Evolutionary conservation across 495 filamentous ascomycete genomes (phyloP).

Genomic region (Cryomyces minteri): DNA sequence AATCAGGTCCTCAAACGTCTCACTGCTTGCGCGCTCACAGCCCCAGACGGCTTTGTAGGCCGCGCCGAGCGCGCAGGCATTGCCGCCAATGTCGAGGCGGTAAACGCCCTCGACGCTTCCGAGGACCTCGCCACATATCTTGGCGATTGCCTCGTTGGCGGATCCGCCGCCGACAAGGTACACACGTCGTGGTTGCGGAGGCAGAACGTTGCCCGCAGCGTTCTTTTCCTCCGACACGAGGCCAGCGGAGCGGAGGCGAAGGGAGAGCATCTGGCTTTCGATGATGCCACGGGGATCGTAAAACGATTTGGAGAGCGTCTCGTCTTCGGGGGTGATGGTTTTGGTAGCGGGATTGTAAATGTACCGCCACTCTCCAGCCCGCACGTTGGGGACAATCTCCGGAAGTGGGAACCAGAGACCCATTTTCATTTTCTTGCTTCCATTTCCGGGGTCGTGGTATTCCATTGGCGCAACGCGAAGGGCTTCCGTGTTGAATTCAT

Average conservation of each 20-base stretch:
- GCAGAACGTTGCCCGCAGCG: constrained; percentile 28
- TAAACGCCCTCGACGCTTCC: constrained; percentile 82
- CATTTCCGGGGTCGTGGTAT: constrained; percentile 4
- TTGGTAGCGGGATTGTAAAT: constrained; percentile 31
- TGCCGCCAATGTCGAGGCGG: constrained; percentile 83
- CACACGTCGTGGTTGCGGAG: constrained; percentile 70
- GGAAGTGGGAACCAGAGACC: constrained; percentile 87
- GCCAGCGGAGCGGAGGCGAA: constrained; percentile 62
- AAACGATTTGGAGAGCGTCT: constrained; percentile 24
- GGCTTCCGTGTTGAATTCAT: constrained; percentile 34
- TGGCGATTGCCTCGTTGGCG: constrained; percentile 70
- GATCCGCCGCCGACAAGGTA: constrained; percentile 90
- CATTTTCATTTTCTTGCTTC: constrained; percentile 46
- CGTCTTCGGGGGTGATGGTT: constrained; percentile 18
- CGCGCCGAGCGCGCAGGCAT: constrained; percentile 84
- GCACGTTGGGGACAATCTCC: constrained; percentile 87
- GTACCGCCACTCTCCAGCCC: constrained; percentile 69
- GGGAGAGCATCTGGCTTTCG: constrained; percentile 83
- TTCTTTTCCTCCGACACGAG: constrained; percentile 38
- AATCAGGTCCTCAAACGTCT: constrained; percentile 80
- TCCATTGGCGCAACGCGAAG: constrained; percentile 55
- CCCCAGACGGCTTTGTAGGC: constrained; percentile 98
- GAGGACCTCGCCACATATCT: constrained; percentile 66
- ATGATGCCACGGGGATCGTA: constrained; percentile 75
- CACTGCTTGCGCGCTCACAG: constrained; percentile 42